Evolutionary conservation across 805 yeast species (phyloP).

Genomic region (Komagataella pseudopastoris): DNA sequence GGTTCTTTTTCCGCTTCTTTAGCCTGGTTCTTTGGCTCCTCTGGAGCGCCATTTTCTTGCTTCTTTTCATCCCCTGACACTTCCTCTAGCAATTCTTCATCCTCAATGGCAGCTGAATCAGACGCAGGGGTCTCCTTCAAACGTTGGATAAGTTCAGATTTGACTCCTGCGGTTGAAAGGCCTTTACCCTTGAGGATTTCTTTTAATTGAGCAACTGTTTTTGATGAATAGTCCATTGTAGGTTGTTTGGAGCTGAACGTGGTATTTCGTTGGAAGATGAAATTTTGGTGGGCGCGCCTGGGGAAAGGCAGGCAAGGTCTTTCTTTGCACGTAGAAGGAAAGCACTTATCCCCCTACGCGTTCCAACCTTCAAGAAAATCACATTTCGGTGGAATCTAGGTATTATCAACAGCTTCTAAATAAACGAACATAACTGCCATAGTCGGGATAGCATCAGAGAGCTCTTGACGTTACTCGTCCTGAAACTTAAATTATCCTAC

Average conservation of each 20-base stretch:
- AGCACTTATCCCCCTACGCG: background rate
- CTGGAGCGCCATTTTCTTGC: slow-evolving; percentile 8
- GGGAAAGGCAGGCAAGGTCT: background rate
- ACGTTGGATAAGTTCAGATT: slow-evolving; percentile 61
- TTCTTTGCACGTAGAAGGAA: background rate
- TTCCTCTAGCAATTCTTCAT: slow-evolving; percentile 4
- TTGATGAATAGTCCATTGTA: background rate
- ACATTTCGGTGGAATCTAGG: too few relatives aligned
- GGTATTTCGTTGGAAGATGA: background rate
- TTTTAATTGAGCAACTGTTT: slow-evolving; percentile 73
- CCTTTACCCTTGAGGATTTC: slow-evolving; percentile 58
- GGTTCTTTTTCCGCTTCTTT: slow-evolving; percentile 3
- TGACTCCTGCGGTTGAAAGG: slow-evolving; percentile 63
- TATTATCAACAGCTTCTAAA: too few relatives aligned
- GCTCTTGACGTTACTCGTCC: too few relatives aligned
- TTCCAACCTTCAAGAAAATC: background rate
- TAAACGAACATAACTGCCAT: too few relatives aligned
- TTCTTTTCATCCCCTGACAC: slow-evolving; percentile 11
- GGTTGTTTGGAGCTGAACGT: background rate
- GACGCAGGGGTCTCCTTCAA: slow-evolving; percentile 42
- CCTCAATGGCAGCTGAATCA: slow-evolving; percentile 10
- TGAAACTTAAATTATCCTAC: background rate
- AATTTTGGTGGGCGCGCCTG: background rate
- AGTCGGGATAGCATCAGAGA: too few relatives aligned
- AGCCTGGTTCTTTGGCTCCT: background rate